phyloP scores from a whole-genome alignment of 202 grass and related monocot species.

The Sporobolus alterniflorus region DNA sequence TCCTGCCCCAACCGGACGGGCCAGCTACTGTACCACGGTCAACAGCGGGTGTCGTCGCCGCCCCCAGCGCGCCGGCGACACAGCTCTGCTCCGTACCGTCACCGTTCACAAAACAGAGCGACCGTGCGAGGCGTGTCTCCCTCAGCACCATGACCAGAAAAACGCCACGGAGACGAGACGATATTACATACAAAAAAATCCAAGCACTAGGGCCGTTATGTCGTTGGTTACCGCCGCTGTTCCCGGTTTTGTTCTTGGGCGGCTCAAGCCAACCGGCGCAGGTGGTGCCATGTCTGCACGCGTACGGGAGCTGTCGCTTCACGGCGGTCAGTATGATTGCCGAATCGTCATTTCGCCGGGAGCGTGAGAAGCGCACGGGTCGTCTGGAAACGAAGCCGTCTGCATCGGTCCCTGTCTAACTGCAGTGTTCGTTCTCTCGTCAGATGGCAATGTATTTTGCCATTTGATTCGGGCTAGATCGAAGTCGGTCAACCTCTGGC shows the following conservation, averaged over 20 bases:
- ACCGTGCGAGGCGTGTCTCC: constrained; percentile 24
- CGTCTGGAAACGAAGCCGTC: not conserved
- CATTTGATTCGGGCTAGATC: not conserved
- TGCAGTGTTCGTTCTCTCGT: not conserved
- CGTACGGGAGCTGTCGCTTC: constrained; percentile 2
- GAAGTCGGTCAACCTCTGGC: not conserved
- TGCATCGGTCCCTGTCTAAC: constrained; percentile 5
- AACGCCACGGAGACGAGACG: not conserved
- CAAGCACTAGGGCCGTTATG: not conserved
- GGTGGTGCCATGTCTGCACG: not conserved
- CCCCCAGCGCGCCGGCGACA: constrained; percentile 11
- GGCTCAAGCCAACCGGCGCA: not conserved
- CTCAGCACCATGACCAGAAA: not conserved
- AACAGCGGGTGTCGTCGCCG: not conserved
- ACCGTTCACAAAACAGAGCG: constrained; percentile 24
- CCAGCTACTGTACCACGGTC: constrained; percentile 22
- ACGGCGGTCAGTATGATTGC: not conserved
- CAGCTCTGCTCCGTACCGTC: constrained; percentile 31
- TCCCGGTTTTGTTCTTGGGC: not conserved
- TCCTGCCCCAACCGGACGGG: not conserved
- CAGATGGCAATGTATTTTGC: not conserved
- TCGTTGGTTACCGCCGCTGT: not conserved
- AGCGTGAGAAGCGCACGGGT: not conserved
- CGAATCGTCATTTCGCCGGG: not conserved
- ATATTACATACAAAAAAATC: not conserved